Base-by-base conservation (phyloP, 106 monocot genomes). In the Allium sativum region DNA sequence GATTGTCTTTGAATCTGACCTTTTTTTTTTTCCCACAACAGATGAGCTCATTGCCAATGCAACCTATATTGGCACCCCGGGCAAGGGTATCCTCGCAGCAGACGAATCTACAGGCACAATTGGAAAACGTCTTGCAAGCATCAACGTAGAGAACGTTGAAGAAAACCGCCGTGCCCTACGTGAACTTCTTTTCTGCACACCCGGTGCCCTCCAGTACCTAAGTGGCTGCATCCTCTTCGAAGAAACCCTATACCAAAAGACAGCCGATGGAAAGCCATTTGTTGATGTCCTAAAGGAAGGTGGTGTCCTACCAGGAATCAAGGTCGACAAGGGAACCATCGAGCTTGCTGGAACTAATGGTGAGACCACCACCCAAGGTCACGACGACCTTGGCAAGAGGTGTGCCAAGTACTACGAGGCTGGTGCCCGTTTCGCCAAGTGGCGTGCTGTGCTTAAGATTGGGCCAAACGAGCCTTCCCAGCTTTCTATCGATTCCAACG, bases 11-110 rank as follows among this genome's bases (percentile, higher is more conserved):
- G 3, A 0, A 31, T 42, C 60, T 60, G 7, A 31, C 12, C 0
- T 60, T 17, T 9, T 9, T 40, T 60, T 17, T 9, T 9, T 40
- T 16, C 44, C 0, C 18, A 16, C 12, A 59, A 51, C 79, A 79
- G 79, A 74, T 74, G 79, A 79, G 51, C 79, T 79, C 17, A 74
- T 76, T 72, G 76, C 80, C 68, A 80, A 80, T 72, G 80, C 80
- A 54, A 62, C 80, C 9, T 75, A 80, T 59, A 71, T 80, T 55
- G 80, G 64, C 61, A 76, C 80, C 52, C 76, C 76, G 0, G 72
- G 80, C 3, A 80, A 76, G 56, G 80, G 80, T 10, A 76, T 80
- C 45, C 80, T 80, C 41, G 75, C 75, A 11, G 75, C 80, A 31
- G 80, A 76, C 41, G 80, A 80, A 47, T 80, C 80, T n/a, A 80